A percentile compares a stretch with the other conserved stretches of the same genome.
Evolutionary conservation across 2,329 filamentous ascomycete species (phyloP).

Genomic region (Thelonectria discophora): DNA sequence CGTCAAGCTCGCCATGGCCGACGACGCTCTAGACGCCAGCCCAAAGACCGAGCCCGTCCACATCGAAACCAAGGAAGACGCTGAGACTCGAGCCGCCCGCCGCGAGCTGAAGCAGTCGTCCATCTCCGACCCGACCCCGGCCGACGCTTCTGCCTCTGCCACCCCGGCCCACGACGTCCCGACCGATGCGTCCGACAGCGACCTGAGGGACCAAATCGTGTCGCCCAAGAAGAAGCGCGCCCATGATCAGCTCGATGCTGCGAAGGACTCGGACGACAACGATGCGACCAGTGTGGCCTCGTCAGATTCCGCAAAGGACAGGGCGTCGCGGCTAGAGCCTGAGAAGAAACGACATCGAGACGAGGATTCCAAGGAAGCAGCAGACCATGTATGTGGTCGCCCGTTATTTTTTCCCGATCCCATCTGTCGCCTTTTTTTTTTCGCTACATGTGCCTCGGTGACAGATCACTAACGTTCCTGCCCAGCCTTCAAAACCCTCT

Average conservation of each 20-base stretch:
- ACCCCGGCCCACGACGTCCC: slow-evolving; percentile 48
- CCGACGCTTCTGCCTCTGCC: slow-evolving; percentile 33
- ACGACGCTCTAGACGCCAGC: slow-evolving; percentile 54
- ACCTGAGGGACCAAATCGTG: slow-evolving; percentile 58
- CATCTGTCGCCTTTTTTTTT: background rate
- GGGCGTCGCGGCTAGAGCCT: slow-evolving; percentile 60
- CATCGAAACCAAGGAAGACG: slow-evolving; percentile 62
- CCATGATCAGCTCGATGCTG: slow-evolving; percentile 65
- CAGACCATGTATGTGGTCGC: slow-evolving; percentile 45
- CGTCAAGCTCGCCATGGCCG: slow-evolving; percentile 51
- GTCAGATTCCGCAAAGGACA: slow-evolving; percentile 58
- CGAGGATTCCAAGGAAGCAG: slow-evolving; percentile 50
- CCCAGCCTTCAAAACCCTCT: slow-evolving; percentile 32
- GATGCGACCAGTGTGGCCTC: slow-evolving; percentile 54
- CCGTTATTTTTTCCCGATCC: background rate
- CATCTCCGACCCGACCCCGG: slow-evolving; percentile 64
- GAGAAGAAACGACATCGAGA: slow-evolving; percentile 73
- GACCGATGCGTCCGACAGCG: slow-evolving; percentile 48
- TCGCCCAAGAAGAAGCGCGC: slow-evolving; percentile 74
- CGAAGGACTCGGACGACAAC: slow-evolving; percentile 53
- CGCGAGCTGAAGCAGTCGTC: slow-evolving; percentile 71
- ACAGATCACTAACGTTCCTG: slow-evolving; percentile 23
- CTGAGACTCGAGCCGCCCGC: slow-evolving; percentile 69
- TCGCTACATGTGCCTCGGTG: slow-evolving; percentile 8
- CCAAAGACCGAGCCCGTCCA: slow-evolving; percentile 48